Evolutionary conservation across 306 rosid species (phyloP).

Genomic region (Malus sieversii): DNA sequence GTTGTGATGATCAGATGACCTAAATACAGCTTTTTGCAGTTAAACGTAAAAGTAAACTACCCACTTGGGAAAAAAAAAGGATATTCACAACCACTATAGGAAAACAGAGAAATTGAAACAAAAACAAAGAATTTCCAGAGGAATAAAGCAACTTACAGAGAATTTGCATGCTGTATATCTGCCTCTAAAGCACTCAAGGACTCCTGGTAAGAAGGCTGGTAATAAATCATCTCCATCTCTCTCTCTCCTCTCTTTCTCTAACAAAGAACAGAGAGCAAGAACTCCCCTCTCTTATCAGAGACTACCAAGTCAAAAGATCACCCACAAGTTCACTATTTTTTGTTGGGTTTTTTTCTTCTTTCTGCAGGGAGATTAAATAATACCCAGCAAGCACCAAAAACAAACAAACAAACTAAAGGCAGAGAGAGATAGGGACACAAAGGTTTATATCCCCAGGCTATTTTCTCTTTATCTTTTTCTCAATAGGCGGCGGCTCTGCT

Average conservation of each 20-base stretch:
- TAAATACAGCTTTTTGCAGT: neutral
- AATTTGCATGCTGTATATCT: conserved; percentile 88
- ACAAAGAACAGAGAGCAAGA: conserved; percentile 8
- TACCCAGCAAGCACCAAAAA: neutral
- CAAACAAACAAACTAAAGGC: neutral
- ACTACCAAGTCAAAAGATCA: neutral
- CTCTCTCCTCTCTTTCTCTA: neutral
- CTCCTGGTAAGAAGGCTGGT: conserved; percentile 72
- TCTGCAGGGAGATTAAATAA: conserved; percentile 14
- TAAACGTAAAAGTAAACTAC: neutral
- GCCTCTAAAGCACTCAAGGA: conserved; percentile 70
- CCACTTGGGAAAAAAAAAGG: neutral
- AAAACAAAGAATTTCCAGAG: neutral
- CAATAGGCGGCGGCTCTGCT: conserved; percentile 1
- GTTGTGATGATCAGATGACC: neutral
- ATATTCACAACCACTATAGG: neutral
- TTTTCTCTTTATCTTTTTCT: neutral
- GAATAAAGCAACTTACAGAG: conserved; percentile 50
- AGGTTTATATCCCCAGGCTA: neutral
- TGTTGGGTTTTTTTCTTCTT: neutral
- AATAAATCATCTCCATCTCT: conserved; percentile 54
- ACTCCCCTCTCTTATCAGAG: neutral
- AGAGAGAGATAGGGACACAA: neutral
- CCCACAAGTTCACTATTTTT: neutral
- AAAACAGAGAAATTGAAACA: neutral